Conservation (phyloP, 768 basidiomycete genomes). For the Mycena olivaceomarginata region DNA sequence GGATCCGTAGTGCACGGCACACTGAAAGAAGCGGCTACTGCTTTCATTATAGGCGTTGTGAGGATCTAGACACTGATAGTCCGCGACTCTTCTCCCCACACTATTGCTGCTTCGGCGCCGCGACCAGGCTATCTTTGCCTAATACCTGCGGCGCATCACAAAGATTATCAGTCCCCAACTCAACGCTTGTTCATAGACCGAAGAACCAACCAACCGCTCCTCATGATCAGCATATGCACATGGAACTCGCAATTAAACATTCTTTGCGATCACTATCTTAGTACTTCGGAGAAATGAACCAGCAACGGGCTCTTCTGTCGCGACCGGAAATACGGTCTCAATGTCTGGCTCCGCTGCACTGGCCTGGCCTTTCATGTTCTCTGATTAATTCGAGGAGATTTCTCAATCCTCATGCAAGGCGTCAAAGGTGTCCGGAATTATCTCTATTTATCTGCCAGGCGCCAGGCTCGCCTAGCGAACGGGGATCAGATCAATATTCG, state of each 20-base stretch:
- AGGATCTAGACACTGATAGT: constrained; percentile 2
- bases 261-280: constrained; percentile 22
- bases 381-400: constrained; percentile 33
- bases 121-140: neutral
- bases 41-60: neutral
- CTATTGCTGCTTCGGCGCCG: neutral
- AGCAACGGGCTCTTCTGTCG: neutral
- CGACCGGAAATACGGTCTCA: neutral
- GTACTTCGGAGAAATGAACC: constrained; percentile 12
- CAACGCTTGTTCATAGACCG: constrained; percentile 9
- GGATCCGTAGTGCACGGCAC: constrained; percentile 25
- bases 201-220: constrained; percentile 41
- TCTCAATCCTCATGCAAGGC: constrained; percentile 26
- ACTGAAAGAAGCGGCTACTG: constrained; percentile 25
- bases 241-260: constrained; percentile 17
- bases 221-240: constrained; percentile 15
- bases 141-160: constrained; percentile 23
- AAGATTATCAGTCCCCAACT: constrained; percentile 39
- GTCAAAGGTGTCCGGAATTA: constrained; percentile 30
- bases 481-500: constrained; percentile 23
- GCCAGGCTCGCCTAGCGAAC: neutral
- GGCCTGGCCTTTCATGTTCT: constrained; percentile 27
- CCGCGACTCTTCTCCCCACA: neutral
- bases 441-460: too few species aligned
- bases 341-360: neutral